phyloP scores from a whole-genome alignment of 768 basidiomycete species.

The Suillus ampliporus region DNA sequence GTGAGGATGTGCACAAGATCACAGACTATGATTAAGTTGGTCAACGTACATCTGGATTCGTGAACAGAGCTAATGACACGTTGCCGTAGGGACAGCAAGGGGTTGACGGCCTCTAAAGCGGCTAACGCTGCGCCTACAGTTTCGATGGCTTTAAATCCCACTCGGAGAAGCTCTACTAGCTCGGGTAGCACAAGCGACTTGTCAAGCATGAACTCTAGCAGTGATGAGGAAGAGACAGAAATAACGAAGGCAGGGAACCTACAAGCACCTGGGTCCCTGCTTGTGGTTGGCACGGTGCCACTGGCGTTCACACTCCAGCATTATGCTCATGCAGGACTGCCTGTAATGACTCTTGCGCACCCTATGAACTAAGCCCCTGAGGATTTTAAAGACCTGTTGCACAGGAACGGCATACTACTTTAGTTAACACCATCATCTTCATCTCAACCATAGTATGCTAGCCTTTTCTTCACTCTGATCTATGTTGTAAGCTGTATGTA shows the following conservation, averaged over 20 bases:
- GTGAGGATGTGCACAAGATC: not conserved
- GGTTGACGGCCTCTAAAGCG: not conserved
- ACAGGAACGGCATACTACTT: not conserved
- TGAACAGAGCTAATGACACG: not conserved
- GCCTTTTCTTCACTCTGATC: no score
- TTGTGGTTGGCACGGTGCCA: not conserved
- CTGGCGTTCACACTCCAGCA: not conserved
- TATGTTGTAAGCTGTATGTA: not conserved
- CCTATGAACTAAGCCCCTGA: not conserved
- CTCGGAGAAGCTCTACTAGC: not conserved
- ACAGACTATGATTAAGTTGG: not conserved
- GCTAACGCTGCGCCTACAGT: not conserved
- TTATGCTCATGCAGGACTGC: not conserved
- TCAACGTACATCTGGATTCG: not conserved
- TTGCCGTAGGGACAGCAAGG: not conserved
- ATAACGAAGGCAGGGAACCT: not conserved
- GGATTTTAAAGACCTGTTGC: not conserved
- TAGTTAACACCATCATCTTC: not conserved
- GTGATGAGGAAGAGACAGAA: not conserved
- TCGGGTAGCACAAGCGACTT: not conserved
- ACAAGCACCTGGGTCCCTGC: not conserved
- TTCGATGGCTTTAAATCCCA: not conserved
- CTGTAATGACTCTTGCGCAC: not conserved
- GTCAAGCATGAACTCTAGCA: conserved; percentile 2
- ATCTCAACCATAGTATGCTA: not conserved